phyloP scores from a whole-genome alignment of 441 rosid species.

The Pelargonium myrrhifolium region DNA sequence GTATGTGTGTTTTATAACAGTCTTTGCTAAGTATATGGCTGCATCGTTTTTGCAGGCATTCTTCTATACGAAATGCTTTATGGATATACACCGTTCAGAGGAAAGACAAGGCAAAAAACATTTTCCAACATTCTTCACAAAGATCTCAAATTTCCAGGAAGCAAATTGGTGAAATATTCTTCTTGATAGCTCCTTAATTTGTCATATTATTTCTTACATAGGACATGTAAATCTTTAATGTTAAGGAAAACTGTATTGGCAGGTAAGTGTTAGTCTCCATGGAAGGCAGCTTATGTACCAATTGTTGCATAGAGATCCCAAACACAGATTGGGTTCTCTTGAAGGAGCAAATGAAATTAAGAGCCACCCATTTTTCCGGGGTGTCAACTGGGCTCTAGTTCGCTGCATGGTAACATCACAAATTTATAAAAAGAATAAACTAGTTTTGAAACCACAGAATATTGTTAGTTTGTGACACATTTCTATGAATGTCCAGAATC shows the following conservation, averaged over 20 bases:
- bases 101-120: slow-evolving; percentile 90
- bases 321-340: slow-evolving; percentile 60
- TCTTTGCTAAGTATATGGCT: not conserved
- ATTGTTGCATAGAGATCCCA: slow-evolving; percentile 75
- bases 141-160: slow-evolving; percentile 72
- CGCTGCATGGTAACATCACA: slow-evolving; percentile 60
- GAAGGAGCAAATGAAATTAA: slow-evolving; percentile 82
- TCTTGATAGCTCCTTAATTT: not conserved
- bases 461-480: not conserved
- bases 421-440: not conserved
- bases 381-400: slow-evolving; percentile 78
- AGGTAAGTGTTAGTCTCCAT: slow-evolving; percentile 40
- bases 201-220: not conserved
- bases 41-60: slow-evolving; percentile 40
- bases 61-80: slow-evolving; percentile 93
- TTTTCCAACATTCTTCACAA: slow-evolving; percentile 85
- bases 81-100: slow-evolving; percentile 96
- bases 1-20: not conserved
- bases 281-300: slow-evolving; percentile 71
- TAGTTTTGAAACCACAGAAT: not conserved
- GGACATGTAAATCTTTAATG: not conserved
- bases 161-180: slow-evolving; percentile 43
- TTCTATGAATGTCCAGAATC: slow-evolving; percentile 36
- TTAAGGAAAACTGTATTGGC: slow-evolving; percentile 11
- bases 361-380: slow-evolving; percentile 71